Evolutionary conservation across 2,329 filamentous ascomycete genomes (phyloP).

Genomic region (Rhytidhysteron rufulum): DNA sequence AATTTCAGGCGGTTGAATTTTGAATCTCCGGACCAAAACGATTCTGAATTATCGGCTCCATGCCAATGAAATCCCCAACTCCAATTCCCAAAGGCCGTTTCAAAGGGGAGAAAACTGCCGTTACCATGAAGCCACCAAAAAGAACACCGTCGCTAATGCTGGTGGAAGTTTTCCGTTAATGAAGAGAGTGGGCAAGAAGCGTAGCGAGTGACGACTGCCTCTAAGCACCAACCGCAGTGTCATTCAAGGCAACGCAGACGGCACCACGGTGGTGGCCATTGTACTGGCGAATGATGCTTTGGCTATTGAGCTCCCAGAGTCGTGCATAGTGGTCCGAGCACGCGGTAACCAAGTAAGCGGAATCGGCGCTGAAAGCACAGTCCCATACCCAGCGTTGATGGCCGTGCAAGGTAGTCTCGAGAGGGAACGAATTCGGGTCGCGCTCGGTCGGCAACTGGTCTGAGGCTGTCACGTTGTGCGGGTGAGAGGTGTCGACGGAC

Average conservation of each 20-base stretch:
- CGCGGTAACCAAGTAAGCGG: slow-evolving; percentile 86
- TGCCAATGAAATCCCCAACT: too few relatives aligned
- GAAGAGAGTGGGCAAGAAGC: too few relatives aligned
- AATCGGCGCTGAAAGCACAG: slow-evolving; percentile 90
- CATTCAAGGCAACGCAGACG: slow-evolving; percentile 89
- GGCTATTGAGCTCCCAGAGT: slow-evolving; percentile 82
- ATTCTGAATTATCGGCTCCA: too few relatives aligned
- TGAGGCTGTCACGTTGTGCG: slow-evolving; percentile 30
- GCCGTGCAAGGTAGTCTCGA: slow-evolving; percentile 82
- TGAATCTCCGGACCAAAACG: too few relatives aligned
- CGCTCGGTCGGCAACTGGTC: slow-evolving; percentile 33
- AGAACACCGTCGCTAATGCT: too few relatives aligned
- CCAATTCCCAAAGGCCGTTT: too few relatives aligned
- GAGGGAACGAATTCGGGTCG: slow-evolving; percentile 61
- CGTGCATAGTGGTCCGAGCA: slow-evolving; percentile 92
- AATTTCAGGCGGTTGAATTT: too few relatives aligned
- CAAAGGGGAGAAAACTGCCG: too few relatives aligned
- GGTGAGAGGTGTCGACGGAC: slow-evolving; percentile 64
- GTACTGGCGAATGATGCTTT: slow-evolving; percentile 90
- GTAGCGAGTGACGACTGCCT: background rate
- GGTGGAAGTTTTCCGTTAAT: too few relatives aligned
- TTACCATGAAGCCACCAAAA: too few relatives aligned
- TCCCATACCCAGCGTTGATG: slow-evolving; percentile 98
- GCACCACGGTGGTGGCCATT: slow-evolving; percentile 91
- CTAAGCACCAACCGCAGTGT: slow-evolving; percentile 46